A percentile compares a stretch with the other conserved stretches of the same genome.
Evolutionary conservation across 306 rosid species (phyloP).

Genomic region (Vigna angularis): DNA sequence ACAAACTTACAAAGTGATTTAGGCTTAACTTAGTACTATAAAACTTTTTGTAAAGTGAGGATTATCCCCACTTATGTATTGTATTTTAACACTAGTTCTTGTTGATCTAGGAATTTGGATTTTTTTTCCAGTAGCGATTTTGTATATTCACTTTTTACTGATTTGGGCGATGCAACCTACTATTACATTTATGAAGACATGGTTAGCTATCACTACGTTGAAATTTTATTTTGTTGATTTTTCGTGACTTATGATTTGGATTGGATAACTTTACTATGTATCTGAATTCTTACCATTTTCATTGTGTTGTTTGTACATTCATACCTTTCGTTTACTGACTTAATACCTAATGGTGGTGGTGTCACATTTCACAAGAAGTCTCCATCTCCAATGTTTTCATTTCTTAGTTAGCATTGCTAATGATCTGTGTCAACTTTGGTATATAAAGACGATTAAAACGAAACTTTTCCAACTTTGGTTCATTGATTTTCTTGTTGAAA

Average conservation of each 20-base stretch:
- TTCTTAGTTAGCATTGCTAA: too few relatives aligned
- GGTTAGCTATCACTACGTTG: background rate
- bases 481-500: background rate
- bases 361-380: background rate
- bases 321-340: background rate
- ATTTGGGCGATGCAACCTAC: constrained; percentile 5
- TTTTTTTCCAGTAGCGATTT: too few relatives aligned
- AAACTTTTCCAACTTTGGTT: background rate
- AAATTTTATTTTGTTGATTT: background rate
- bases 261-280: background rate
- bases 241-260: background rate
- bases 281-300: background rate
- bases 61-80: too few relatives aligned
- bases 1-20: too few relatives aligned
- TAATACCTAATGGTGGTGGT: background rate
- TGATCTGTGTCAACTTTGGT: too few relatives aligned
- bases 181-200: background rate
- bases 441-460: background rate
- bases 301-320: background rate
- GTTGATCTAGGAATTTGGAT: too few relatives aligned
- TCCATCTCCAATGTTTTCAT: too few relatives aligned
- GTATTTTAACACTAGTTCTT: too few relatives aligned
- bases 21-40: too few relatives aligned
- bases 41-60: too few relatives aligned
- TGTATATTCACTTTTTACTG: background rate